Evolutionary conservation across 768 basidiomycete genomes (phyloP).

Genomic region (Russula abietina): DNA sequence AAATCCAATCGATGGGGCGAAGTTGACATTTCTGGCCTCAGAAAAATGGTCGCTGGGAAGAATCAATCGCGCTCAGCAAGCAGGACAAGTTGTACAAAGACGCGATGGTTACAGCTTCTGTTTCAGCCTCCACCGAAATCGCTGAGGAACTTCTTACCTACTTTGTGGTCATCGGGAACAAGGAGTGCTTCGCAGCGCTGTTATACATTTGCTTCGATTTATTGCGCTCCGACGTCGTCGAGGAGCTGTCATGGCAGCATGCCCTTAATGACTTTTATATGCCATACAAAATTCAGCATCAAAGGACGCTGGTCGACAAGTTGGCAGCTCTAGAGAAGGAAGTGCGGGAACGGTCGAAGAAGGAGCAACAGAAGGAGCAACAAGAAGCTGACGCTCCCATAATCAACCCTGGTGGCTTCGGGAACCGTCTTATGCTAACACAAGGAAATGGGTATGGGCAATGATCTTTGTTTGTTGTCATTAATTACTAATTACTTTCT

Average conservation of each 20-base stretch:
- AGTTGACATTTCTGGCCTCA: constrained; percentile 29
- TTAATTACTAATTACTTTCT: constrained; percentile 6
- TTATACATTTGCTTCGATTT: constrained; percentile 94
- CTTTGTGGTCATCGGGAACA: constrained; percentile 98
- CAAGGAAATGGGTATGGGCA: constrained; percentile 57
- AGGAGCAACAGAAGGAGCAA: constrained; percentile 84
- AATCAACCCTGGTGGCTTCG: constrained; percentile 75
- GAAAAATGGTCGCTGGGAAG: constrained; percentile 97
- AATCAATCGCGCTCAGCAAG: constrained; percentile 91
- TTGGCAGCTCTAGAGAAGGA: constrained; percentile 80
- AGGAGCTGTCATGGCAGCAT: constrained; percentile 94
- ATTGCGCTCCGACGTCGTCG: constrained; percentile 85
- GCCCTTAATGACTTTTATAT: constrained; percentile 96
- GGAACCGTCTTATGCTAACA: constrained; percentile 58
- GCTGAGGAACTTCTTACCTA: constrained; percentile 93
- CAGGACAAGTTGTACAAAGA: constrained; percentile 97
- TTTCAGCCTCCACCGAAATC: constrained; percentile 79
- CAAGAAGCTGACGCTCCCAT: constrained; percentile 81
- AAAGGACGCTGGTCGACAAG: constrained; percentile 73
- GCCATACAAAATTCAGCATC: constrained; percentile 90
- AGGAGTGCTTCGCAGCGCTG: constrained; percentile 91
- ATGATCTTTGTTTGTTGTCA: neutral
- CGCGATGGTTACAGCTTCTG: constrained; percentile 86
- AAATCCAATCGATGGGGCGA: neutral
- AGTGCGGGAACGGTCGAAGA: constrained; percentile 80